Evolutionary conservation across 2,329 filamentous ascomycete species (phyloP).

Genomic region (Sporothrix brasiliensis): DNA sequence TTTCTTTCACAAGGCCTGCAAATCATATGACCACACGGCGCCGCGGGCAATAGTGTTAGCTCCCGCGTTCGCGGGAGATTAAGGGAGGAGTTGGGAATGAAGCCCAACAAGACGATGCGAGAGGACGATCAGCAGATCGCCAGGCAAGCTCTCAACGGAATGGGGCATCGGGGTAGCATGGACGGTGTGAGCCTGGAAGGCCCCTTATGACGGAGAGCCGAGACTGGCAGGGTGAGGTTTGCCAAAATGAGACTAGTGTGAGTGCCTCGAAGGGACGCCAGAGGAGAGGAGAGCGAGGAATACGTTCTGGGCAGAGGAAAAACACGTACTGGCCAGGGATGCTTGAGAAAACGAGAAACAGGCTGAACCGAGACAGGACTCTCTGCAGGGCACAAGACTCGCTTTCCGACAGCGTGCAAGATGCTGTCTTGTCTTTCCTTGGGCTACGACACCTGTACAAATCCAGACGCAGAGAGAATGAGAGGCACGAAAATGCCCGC

Average conservation of each 20-base stretch:
- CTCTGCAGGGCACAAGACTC: not conserved
- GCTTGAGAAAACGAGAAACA: not conserved
- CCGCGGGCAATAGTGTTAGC: conserved; percentile 4
- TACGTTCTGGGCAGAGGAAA: not conserved
- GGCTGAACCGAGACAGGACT: conserved; percentile 15
- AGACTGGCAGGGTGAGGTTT: not conserved
- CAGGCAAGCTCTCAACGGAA: no score
- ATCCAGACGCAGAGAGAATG: not conserved
- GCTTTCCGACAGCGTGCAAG: not conserved
- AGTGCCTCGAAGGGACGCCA: not conserved
- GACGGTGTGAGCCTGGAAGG: no score
- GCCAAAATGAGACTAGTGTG: not conserved
- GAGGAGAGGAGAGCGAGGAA: not conserved
- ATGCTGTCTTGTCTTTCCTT: conserved; percentile 4
- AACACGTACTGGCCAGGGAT: not conserved
- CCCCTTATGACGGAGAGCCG: no score
- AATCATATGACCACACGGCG: conserved; percentile 13
- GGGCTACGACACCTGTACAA: not conserved
- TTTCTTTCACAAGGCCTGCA: not conserved
- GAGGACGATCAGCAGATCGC: no score
- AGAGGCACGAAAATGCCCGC: not conserved
- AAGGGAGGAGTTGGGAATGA: not conserved
- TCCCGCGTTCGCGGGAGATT: not conserved
- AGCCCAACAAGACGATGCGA: not conserved
- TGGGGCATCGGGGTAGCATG: no score